phyloP scores from a whole-genome alignment of 176 grass and related monocot genomes.

The Carex kokanica region DNA sequence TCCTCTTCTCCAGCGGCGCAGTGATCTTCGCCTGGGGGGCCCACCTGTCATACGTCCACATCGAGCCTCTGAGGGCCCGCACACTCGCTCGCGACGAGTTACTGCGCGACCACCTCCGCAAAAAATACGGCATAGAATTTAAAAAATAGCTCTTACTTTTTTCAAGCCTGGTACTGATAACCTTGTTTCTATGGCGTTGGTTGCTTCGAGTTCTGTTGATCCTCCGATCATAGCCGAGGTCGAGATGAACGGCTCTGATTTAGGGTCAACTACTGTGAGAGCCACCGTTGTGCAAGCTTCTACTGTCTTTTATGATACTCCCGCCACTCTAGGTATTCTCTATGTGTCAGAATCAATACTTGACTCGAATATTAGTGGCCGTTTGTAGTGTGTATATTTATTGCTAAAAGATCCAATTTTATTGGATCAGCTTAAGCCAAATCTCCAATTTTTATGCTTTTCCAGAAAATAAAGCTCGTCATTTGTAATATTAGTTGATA shows the following conservation, averaged over 20 bases:
- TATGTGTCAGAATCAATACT: neutral
- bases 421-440: neutral
- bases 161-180: neutral
- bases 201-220: slow-evolving; percentile 33
- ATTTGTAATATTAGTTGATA: neutral
- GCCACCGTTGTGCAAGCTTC: slow-evolving; percentile 92
- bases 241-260: slow-evolving; percentile 74
- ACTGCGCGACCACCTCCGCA: slow-evolving; percentile 45
- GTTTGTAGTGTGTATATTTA: neutral
- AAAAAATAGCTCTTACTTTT: neutral
- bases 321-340: slow-evolving; percentile 47
- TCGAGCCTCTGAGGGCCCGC: slow-evolving; percentile 60
- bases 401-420: neutral
- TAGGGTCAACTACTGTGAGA: slow-evolving; percentile 43
- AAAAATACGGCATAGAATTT: slow-evolving; percentile 44
- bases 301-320: slow-evolving; percentile 89
- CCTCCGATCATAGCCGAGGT: slow-evolving; percentile 68
- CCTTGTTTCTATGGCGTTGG: slow-evolving; percentile 37
- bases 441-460: neutral
- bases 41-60: slow-evolving; percentile 47
- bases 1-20: slow-evolving; percentile 50
- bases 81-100: slow-evolving; percentile 69
- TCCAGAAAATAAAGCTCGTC: neutral
- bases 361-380: neutral
- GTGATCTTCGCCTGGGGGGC: slow-evolving; percentile 42